Evolutionary conservation across 345 rosid genomes (phyloP), one percentile per base, ranked within the genome.

Genomic region (Conringia planisiliqua): DNA sequence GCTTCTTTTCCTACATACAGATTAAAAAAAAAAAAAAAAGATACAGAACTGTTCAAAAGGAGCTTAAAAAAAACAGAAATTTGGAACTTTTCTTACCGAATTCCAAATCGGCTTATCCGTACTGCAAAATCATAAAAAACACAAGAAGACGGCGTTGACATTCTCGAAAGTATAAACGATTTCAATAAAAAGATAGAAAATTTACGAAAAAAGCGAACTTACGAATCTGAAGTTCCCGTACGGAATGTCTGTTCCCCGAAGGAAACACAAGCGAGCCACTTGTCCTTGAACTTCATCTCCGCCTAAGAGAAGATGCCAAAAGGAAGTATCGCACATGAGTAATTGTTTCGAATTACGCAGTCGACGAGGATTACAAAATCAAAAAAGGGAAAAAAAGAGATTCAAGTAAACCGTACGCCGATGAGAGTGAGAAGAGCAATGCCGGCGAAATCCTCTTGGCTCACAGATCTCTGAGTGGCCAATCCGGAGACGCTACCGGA

Each of bases 231-330:
- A 80, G 81, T 70, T 7, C 58, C 82, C 0, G 97, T 79, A 30
- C 98, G 97, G 80, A 85, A 94, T 1, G 98, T 86, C 66, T 87
- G 97, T 78, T 91, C 97, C 0, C 98, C 98, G 42, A 94, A 81
- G 39, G 98, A 90, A 78, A 90, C 92, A 61, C 97, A 91, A 9
- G 93, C 97, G 12, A 88, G 84, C 98, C 98, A 94, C 72, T 78
- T 90, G 83, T 94, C 98, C 82, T 85, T 86, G 59, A 91, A 85
- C 64, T 82, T 80, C 98, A 94, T 86, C 82, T 91, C 92, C 78
- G 96, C 97, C 98, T 93, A 62, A 55, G 20, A 59, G 29, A 22
- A 52, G 63, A n/a, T 54, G 24, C 10, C 32, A 71, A 64, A 38
- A 70, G 4, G 27, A 4, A 44, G 4, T 3, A 76, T 1, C n/a